These are phyloP conservation scores for Syncephalis plumigaleata DNA, from an alignment of 371 early-diverging fungal species.

Conservation along the genomic window DNA sequence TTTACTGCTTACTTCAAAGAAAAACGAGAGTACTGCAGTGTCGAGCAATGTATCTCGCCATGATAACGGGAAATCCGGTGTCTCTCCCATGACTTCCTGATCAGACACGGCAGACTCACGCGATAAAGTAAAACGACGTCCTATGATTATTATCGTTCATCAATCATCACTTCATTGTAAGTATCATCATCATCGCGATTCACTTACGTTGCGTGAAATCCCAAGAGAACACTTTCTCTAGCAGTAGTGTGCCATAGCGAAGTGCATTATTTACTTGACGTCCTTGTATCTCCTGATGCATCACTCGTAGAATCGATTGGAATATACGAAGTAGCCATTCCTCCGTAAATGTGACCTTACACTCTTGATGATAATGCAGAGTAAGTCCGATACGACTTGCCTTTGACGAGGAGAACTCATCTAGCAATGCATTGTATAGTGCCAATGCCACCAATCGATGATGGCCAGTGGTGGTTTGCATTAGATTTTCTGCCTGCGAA, in stretches of 20 bases:
- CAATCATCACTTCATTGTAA: no score
- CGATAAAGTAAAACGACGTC: no score
- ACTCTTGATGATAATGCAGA: conserved; percentile 47
- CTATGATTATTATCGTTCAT: no score
- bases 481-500: neutral
- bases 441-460: conserved; percentile 18
- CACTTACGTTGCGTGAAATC: no score
- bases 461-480: neutral
- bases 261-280: no score
- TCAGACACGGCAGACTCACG: no score
- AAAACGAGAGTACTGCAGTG: neutral
- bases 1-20: neutral
- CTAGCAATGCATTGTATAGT: conserved; percentile 31
- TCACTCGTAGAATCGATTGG: conserved; percentile 19
- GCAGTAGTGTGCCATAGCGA: no score
- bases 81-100: neutral
- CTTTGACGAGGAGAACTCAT: conserved; percentile 46
- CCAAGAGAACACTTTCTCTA: no score
- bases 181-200: no score
- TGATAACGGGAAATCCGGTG: neutral
- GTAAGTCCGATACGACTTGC: conserved; percentile 39
- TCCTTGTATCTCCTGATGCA: conserved; percentile 18
- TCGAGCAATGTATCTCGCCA: neutral
- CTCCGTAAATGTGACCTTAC: conserved; percentile 40
- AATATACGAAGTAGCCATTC: conserved; percentile 19